Percentiles rank a stretch among this genome's conserved stretches.
These are phyloP conservation scores for Ophiostoma piceae DNA, from an alignment of 2,329 filamentous ascomycete species.

Conservation along the genomic window DNA sequence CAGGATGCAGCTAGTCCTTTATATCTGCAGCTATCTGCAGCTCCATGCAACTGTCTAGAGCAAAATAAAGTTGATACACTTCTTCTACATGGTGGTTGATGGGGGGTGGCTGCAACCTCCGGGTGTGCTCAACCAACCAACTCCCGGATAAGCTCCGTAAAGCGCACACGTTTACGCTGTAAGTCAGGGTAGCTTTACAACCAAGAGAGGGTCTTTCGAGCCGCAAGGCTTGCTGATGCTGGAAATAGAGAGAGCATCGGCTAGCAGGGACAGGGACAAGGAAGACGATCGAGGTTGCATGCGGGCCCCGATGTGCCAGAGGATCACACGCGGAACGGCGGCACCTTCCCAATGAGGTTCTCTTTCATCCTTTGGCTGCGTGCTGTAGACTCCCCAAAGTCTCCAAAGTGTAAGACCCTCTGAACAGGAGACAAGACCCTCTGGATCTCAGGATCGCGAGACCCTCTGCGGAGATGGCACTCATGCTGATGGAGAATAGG, in stretches of 20 bases:
- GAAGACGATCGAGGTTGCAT: slow-evolving; percentile 2
- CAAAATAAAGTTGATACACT: slow-evolving; percentile 2
- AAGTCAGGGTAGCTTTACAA: too few species aligned
- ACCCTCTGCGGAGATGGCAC: background rate
- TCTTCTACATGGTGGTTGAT: slow-evolving; percentile 1
- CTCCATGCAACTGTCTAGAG: background rate
- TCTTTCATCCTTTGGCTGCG: background rate
- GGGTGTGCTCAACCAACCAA: background rate
- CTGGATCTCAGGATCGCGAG: too few species aligned
- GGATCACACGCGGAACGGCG: slow-evolving; percentile 8
- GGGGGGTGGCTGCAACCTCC: background rate
- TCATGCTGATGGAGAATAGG: background rate
- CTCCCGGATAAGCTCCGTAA: slow-evolving; percentile 5
- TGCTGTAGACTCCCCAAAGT: background rate
- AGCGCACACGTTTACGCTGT: background rate
- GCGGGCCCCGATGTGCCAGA: background rate
- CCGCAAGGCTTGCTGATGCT: background rate
- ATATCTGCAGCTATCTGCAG: background rate
- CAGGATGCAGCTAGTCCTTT: slow-evolving; percentile 10
- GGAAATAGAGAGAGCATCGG: background rate
- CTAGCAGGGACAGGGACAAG: background rate
- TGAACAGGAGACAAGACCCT: background rate
- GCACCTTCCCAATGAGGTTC: background rate
- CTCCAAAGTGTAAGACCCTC: background rate
- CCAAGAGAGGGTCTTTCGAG: background rate